phyloP scores from a whole-genome alignment of 345 rosid genomes.

The Erodium maritimum region DNA sequence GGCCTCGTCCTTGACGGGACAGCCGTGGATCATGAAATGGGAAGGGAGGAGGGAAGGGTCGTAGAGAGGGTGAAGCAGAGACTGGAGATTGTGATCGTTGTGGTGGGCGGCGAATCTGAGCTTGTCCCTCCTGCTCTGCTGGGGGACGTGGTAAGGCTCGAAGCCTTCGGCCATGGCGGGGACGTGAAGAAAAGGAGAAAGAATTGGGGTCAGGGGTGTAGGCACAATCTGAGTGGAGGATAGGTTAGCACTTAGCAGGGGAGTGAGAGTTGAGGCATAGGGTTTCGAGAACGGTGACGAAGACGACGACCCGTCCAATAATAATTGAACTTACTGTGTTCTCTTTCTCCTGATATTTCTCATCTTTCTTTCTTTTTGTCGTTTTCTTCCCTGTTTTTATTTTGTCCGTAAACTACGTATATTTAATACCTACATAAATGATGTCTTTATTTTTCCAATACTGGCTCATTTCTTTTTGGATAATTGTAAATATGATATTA shows the following conservation, averaged over 20 bases:
- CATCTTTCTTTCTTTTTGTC: not conserved
- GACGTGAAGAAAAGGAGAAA: slow-evolving; percentile 7
- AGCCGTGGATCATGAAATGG: slow-evolving; percentile 30
- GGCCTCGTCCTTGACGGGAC: not conserved
- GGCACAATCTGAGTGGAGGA: not conserved
- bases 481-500: too few species aligned
- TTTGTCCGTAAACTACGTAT: too few species aligned
- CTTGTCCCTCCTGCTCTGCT: slow-evolving; percentile 86
- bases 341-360: not conserved
- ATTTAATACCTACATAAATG: too few species aligned
- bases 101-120: slow-evolving; percentile 25
- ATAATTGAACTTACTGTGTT: slow-evolving; percentile 15
- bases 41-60: slow-evolving; percentile 45
- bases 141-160: slow-evolving; percentile 84
- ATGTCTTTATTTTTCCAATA: too few species aligned
- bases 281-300: slow-evolving; percentile 24
- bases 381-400: too few species aligned
- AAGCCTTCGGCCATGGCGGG: slow-evolving; percentile 59
- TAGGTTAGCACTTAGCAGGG: not conserved
- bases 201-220: not conserved
- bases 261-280: slow-evolving; percentile 10
- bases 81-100: slow-evolving; percentile 14
- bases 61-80: slow-evolving; percentile 29
- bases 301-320: slow-evolving; percentile 76
- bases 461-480: too few species aligned